Evolutionary conservation across 257 asterid genomes (phyloP), one percentile per base, ranked within the genome.

Genomic region (Solanum virginianum): DNA sequence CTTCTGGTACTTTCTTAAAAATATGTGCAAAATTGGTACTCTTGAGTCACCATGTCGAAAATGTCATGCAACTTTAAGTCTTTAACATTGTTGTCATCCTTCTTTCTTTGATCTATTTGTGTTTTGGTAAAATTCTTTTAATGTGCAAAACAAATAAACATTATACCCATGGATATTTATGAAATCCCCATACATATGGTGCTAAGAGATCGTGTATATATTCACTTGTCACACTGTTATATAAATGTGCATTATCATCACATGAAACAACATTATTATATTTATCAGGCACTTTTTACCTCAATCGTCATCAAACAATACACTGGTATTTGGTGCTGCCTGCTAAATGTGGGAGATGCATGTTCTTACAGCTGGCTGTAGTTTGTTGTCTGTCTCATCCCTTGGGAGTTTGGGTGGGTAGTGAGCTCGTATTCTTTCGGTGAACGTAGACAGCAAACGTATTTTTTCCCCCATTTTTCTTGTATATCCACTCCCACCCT

Each of bases 1-100:
- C 88, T 96, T 93, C 89, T 96, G 99, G 98, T 96, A 93, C 88
- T 77, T 85, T n/a, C 82, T 39, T 85, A 43, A 68, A 86, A 47
- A 15, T 26, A 10, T 53, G 16, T 51, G 63, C 49, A 77, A 8
- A 75, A 22, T 26, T 53, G 26, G 10, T 77, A 53, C 82, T 24
- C 82, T 51, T 26, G 65, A 51, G 45, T 45, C 82, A 51, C 47
- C 26, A 16, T 51, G 18, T 77, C 59, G 20, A 47, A 45, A 75
- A 47, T 26, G 26, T 77, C 82, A 77, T 5, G 47, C 47, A 72
- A 51, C 65, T 53, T 77, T 57, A 9, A 57, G 65, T 57, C 26
- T 57, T 59, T 77, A 77, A 53, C 62, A 15, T 77, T 26, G 47
- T 26, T 16, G 29, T 16, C 24, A 51, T 53, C 24, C 82, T 10